Evolutionary conservation across 768 basidiomycete species (phyloP), one percentile per base, ranked within the genome.

Genomic region (Psilocybe subaeruginosa): DNA sequence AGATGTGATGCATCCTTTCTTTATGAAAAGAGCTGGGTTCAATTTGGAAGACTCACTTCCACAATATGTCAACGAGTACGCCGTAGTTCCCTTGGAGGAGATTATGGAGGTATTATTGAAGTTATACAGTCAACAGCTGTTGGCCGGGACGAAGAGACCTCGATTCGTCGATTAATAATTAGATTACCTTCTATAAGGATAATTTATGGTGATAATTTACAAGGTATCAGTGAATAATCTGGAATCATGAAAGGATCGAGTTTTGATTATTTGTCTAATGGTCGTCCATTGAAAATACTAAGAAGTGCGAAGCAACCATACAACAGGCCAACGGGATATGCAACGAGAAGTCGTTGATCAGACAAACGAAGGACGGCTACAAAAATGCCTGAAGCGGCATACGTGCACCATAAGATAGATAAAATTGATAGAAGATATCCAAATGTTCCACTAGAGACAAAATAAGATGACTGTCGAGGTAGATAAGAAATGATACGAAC

Each of bases 371-470:
- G 80, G 41, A 98, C 95, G 2, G 93, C 91, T 8, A 97, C 94
- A 68, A 99, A 99, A 58, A 99, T 99, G 12, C 90, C 90, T 1
- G 93, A 96, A 9, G 97, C 97, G 5, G 96, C 86, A 70, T 97
- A 95, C 37, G 97, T 97, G 78, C 95, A 99, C 97, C 97, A 99
- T 48, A 93, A 73, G 65, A 99, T 93, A 2, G 91, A 93, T 39
- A 97, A 65, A 12, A 85, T 73, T 2, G 93, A 90, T 3, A 99
- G 77, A 37, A 95, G 67, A 76, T 97, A 97, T 45, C 97, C 97
- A 60, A 97, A 77, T 58, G 88, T 78, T 47, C 89, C 93, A 69
- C 95, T 97, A 69, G 1, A 37, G 7, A 64, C 57, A 16, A 47
- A 58, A 71, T 63, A 55, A 64, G 52, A 62, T 39, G 53, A 57